phyloP scores from a whole-genome alignment of 2,329 filamentous ascomycete genomes.

The Aureobasidium zeae region DNA sequence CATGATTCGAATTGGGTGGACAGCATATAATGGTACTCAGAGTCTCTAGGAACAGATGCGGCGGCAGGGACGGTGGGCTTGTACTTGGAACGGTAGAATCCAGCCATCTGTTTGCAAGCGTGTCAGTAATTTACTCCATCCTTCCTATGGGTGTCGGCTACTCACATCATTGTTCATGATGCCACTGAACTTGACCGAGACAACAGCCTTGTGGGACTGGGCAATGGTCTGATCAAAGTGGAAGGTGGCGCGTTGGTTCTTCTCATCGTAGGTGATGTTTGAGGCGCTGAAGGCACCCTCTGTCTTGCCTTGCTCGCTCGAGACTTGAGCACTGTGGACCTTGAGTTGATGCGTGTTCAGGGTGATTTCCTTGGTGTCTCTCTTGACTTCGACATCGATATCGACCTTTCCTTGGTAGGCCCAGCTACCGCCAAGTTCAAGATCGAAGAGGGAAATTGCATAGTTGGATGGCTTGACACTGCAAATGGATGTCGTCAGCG shows the following conservation, averaged over 20 bases:
- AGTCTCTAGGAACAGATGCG: conserved; percentile 66
- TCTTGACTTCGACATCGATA: conserved; percentile 65
- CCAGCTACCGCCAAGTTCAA: conserved; percentile 65
- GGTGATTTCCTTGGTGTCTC: conserved; percentile 64
- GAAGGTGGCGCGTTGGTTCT: conserved; percentile 74
- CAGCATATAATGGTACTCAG: conserved; percentile 58
- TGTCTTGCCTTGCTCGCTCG: conserved; percentile 48
- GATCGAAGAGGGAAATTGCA: conserved; percentile 66
- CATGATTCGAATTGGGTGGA: conserved; percentile 97
- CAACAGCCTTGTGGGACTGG: conserved; percentile 53
- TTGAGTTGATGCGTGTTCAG: conserved; percentile 82
- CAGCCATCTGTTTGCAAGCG: conserved; percentile 54
- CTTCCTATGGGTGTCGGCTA: not conserved
- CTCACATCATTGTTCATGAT: conserved; percentile 72
- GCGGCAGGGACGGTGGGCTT: conserved; percentile 66
- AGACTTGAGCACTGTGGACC: conserved; percentile 57
- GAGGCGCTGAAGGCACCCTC: conserved; percentile 51
- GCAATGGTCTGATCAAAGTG: conserved; percentile 64
- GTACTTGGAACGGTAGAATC: conserved; percentile 91
- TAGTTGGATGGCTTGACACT: conserved; percentile 82
- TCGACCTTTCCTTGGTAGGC: conserved; percentile 77
- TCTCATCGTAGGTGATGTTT: conserved; percentile 68
- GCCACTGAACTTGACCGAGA: conserved; percentile 68
- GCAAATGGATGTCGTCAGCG: not conserved
- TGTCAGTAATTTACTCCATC: no score